Evolutionary conservation across 2,329 filamentous ascomycete genomes (phyloP).

Genomic region (Myriosclerotinia curreyana): DNA sequence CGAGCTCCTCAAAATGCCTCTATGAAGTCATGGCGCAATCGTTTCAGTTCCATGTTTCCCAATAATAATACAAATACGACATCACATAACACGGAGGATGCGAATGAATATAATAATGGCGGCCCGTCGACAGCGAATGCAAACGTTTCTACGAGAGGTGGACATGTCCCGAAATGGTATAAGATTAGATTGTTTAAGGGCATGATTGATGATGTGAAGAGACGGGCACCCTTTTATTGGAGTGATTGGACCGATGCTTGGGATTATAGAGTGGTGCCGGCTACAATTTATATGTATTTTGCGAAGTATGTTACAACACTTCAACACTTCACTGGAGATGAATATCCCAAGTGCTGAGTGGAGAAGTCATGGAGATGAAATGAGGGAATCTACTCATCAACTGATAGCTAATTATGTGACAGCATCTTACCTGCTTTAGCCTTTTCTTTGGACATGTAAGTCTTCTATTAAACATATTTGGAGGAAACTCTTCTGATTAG

Average conservation of each 20-base stretch:
- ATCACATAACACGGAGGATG: not conserved
- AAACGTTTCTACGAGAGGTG: conserved; percentile 27
- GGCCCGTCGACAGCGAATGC: conserved; percentile 21
- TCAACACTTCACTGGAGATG: not conserved
- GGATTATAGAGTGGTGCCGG: conserved; percentile 85
- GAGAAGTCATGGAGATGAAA: not conserved
- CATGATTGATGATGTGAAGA: conserved; percentile 74
- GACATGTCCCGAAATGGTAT: conserved; percentile 58
- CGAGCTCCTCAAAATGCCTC: conserved; percentile 1
- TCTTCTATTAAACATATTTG: not conserved
- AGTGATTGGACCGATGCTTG: conserved; percentile 85
- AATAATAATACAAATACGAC: conserved; percentile 6
- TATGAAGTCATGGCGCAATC: conserved; percentile 16
- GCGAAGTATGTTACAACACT: conserved; percentile 61
- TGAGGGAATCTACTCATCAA: not conserved
- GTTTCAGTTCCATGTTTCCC: conserved; percentile 11
- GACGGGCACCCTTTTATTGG: conserved; percentile 71
- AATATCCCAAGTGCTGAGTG: not conserved
- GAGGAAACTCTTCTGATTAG: conserved; percentile 1
- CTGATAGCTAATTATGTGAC: conserved; percentile 20
- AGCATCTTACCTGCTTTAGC: conserved; percentile 84
- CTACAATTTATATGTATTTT: conserved; percentile 93
- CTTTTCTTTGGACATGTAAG: conserved; percentile 81
- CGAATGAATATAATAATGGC: conserved; percentile 21
- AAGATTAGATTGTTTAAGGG: conserved; percentile 71